These are phyloP conservation scores for Acanthamoeba culbertsoni DNA, from an alignment of 208 protist genomes.

Conservation along the genomic window DNA sequence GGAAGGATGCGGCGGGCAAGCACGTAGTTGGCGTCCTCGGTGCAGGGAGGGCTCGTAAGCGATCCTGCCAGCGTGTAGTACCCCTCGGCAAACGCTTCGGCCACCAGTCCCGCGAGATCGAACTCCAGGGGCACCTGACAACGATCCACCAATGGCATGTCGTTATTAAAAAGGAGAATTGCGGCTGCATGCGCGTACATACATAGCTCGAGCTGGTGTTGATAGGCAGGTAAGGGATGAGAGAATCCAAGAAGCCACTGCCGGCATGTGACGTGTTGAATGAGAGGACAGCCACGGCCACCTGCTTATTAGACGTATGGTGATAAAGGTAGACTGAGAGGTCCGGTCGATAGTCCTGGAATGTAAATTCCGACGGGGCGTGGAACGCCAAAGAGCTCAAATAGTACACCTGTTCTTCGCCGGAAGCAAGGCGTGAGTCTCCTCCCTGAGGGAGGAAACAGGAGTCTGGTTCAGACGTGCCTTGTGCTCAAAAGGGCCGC, in stretches of 20 bases:
- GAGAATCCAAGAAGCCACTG: not conserved
- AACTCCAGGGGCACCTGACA: slow-evolving; percentile 23
- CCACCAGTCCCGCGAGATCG: slow-evolving; percentile 1
- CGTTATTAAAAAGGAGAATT: not conserved
- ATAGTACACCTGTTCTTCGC: not conserved
- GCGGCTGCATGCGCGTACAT: not conserved
- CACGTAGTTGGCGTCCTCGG: slow-evolving; percentile 25
- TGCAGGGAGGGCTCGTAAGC: slow-evolving; percentile 29
- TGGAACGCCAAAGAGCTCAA: slow-evolving; percentile 27
- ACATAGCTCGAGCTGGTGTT: slow-evolving; percentile 33
- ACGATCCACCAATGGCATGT: not conserved
- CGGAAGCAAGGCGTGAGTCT: not conserved
- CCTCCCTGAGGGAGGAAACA: not conserved
- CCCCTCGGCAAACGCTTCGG: slow-evolving; percentile 29
- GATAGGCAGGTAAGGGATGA: slow-evolving; percentile 27
- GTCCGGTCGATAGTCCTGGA: not conserved
- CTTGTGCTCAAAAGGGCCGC: slow-evolving; percentile 12
- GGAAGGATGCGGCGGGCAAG: not conserved
- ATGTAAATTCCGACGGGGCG: not conserved
- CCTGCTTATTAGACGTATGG: slow-evolving; percentile 41
- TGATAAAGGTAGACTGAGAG: slow-evolving; percentile 52
- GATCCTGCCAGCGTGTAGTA: slow-evolving; percentile 5
- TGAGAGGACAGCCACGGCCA: slow-evolving; percentile 32
- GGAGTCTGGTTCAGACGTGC: not conserved
- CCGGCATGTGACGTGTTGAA: slow-evolving; percentile 21